Evolutionary conservation across 2,329 filamentous ascomycete species (phyloP).

Genomic region (Pseudogymnoascus sp.): DNA sequence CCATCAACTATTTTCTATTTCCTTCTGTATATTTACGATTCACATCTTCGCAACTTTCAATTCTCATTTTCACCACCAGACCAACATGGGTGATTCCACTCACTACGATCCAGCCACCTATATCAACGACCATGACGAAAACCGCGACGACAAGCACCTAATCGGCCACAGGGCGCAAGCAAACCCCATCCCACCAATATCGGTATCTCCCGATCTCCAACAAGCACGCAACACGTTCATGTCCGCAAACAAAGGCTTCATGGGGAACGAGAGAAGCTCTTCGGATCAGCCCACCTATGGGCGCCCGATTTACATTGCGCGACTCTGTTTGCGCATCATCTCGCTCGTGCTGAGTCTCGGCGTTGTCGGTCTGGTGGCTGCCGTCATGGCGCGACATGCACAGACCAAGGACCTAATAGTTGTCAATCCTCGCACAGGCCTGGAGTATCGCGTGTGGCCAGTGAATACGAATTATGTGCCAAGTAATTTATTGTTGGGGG

Average conservation of each 20-base stretch:
- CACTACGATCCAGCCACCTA: conserved; percentile 1
- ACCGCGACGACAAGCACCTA: neutral
- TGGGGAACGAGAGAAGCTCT: neutral
- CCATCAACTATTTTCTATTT: neutral
- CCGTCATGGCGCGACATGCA: neutral
- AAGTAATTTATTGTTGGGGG: neutral
- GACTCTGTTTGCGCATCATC: neutral
- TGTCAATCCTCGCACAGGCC: neutral
- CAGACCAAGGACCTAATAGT: neutral
- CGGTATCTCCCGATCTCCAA: neutral
- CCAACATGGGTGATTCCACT: neutral
- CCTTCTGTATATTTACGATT: neutral
- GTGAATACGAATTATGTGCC: neutral
- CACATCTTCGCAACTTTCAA: neutral
- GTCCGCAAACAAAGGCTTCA: conserved; percentile 2
- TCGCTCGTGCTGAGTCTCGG: neutral
- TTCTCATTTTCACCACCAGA: neutral
- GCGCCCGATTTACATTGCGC: neutral
- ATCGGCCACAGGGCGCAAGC: neutral
- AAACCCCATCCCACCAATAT: neutral
- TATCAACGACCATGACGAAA: neutral
- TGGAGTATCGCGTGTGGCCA: neutral
- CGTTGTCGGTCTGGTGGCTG: neutral
- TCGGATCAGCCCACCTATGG: neutral
- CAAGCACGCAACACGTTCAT: neutral